phyloP scores from a whole-genome alignment of 2,329 filamentous ascomycete genomes.

The Scedosporium aurantiacum region DNA sequence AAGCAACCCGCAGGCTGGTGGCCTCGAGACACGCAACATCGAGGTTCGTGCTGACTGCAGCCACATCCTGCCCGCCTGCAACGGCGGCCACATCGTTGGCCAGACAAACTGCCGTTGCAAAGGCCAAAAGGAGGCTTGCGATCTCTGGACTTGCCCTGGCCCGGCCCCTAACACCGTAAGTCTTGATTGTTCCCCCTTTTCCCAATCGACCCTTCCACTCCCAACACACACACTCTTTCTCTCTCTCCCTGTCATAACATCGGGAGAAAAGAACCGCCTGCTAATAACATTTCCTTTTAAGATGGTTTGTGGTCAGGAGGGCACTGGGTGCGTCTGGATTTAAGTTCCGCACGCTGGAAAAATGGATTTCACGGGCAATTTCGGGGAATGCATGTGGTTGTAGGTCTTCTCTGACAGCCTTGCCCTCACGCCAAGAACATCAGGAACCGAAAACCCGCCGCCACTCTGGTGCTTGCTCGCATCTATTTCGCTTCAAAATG shows the following conservation, averaged over 20 bases:
- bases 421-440: background rate
- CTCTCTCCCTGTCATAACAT: background rate
- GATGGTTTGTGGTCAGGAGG: background rate
- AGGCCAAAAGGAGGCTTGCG: slow-evolving; percentile 12
- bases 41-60: slow-evolving; percentile 9
- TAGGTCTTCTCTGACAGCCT: background rate
- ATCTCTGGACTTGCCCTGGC: slow-evolving; percentile 13
- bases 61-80: slow-evolving; percentile 13
- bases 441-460: background rate
- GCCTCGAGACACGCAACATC: slow-evolving; percentile 4
- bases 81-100: slow-evolving; percentile 11
- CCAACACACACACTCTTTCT: background rate
- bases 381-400: background rate
- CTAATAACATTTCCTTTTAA: background rate
- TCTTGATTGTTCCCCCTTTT: background rate
- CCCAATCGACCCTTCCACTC: background rate
- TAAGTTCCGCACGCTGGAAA: background rate
- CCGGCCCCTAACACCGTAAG: slow-evolving; percentile 10
- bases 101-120: slow-evolving; percentile 16
- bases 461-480: background rate
- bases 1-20: background rate
- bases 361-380: background rate
- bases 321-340: background rate
- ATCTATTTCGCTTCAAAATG: background rate
- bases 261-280: background rate